Evolutionary conservation across 192 early-diverging fungal species (phyloP).

Genomic region (Podila horticola): DNA sequence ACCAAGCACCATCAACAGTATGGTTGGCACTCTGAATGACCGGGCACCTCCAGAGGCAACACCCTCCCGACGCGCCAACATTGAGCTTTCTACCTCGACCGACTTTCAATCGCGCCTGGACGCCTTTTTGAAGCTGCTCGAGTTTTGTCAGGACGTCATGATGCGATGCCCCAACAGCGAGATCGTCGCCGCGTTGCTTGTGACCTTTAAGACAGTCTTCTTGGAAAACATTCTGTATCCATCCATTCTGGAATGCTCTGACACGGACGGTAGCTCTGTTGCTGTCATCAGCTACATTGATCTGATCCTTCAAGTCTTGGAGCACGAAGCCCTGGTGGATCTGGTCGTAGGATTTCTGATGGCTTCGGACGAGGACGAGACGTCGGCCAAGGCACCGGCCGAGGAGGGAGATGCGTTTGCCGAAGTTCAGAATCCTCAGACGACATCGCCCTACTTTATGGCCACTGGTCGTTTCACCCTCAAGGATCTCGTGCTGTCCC

Average conservation of each 20-base stretch:
- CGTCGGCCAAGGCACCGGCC: constrained; percentile 19
- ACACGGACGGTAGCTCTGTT: constrained; percentile 91
- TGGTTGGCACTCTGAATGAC: constrained; percentile 53
- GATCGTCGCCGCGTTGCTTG: constrained; percentile 68
- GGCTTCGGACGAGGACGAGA: constrained; percentile 64
- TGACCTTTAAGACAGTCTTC: constrained; percentile 79
- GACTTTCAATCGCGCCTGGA: constrained; percentile 76
- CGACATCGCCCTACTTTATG: constrained; percentile 63
- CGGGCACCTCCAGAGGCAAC: constrained; percentile 50
- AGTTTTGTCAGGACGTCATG: constrained; percentile 81
- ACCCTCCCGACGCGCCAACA: constrained; percentile 41
- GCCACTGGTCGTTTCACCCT: constrained; percentile 71
- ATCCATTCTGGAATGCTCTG: constrained; percentile 85
- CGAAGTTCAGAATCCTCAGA: constrained; percentile 55
- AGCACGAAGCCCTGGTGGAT: constrained; percentile 79
- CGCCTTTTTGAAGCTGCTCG: constrained; percentile 71
- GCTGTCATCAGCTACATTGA: constrained; percentile 92
- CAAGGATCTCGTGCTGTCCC: constrained; percentile 86
- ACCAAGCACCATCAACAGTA: constrained; percentile 48
- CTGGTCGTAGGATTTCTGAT: constrained; percentile 84
- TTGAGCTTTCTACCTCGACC: constrained; percentile 65
- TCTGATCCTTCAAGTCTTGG: constrained; percentile 77
- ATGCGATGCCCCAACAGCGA: constrained; percentile 73
- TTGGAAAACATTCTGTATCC: constrained; percentile 90
- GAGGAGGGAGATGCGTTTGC: constrained; percentile 55